Conservation (phyloP, 371 early-diverging fungal species). For the Nematocida ironsii region DNA sequence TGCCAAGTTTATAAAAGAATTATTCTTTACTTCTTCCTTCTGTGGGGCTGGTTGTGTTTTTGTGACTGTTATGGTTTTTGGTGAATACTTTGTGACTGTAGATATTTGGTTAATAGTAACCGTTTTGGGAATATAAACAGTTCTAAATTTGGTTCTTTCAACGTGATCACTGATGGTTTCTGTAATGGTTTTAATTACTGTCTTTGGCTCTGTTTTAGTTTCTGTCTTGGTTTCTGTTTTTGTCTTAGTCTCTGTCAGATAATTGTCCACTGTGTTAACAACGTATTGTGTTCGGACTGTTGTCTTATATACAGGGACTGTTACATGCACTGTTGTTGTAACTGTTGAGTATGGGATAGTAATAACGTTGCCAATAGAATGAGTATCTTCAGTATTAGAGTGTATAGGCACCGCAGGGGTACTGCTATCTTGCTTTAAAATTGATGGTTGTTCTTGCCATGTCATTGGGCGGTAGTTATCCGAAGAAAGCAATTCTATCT, state of each 20-base stretch:
- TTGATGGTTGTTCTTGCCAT: neutral
- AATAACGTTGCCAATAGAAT: slow-evolving; percentile 10
- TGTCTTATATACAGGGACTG: slow-evolving; percentile 37
- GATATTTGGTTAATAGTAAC: slow-evolving; percentile 25
- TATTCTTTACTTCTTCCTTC: neutral
- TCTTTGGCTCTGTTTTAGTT: slow-evolving; percentile 14
- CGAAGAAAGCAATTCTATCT: neutral
- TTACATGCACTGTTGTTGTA: slow-evolving; percentile 29
- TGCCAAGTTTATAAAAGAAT: neutral
- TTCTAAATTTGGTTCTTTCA: slow-evolving; percentile 47
- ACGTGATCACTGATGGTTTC: slow-evolving; percentile 54
- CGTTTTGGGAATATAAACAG: slow-evolving; percentile 36
- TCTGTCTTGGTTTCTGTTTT: slow-evolving; percentile 20
- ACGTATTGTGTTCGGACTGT: slow-evolving; percentile 37
- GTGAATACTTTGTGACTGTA: neutral
- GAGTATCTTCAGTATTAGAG: neutral
- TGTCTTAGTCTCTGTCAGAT: slow-evolving; percentile 40
- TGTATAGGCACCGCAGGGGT: neutral
- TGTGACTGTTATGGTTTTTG: slow-evolving; percentile 22
- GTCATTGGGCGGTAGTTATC: neutral
- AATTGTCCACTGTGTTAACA: slow-evolving; percentile 53
- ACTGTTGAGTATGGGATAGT: slow-evolving; percentile 54
- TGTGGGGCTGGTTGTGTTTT: neutral
- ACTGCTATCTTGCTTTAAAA: neutral
- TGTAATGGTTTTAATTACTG: slow-evolving; percentile 16